Percentiles rank a stretch among this genome's conserved stretches.
Conservation (phyloP, 2,329 filamentous ascomycete genomes). For the Aspergillus clavatus region DNA sequence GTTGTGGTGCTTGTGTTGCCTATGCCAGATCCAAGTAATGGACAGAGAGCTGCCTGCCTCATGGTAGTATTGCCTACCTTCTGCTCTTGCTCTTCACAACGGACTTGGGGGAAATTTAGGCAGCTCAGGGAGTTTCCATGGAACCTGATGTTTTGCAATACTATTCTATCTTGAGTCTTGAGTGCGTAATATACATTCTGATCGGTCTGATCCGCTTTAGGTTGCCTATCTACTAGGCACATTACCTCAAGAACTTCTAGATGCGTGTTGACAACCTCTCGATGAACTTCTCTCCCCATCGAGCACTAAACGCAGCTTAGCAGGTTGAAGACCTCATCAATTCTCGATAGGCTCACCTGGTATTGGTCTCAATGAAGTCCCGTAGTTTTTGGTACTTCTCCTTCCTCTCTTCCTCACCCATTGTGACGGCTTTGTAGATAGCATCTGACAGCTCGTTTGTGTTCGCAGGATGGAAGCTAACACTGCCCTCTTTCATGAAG, state of each 20-base stretch:
- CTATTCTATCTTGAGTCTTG: too few species aligned
- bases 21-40: too few species aligned
- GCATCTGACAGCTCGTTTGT: conserved; percentile 85
- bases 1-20: too few species aligned
- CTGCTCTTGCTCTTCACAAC: too few species aligned
- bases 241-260: background rate
- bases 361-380: conserved; percentile 89
- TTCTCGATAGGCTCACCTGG: conserved; percentile 49
- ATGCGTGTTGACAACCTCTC: conserved; percentile 17
- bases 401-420: conserved; percentile 74
- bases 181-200: too few species aligned
- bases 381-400: conserved; percentile 79
- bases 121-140: too few species aligned
- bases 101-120: too few species aligned
- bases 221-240: background rate
- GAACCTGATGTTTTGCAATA: too few species aligned
- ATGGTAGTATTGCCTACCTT: too few species aligned
- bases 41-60: too few species aligned
- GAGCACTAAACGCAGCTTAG: conserved; percentile 20
- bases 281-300: conserved; percentile 32
- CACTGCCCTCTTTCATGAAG: conserved; percentile 70
- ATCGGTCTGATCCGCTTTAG: too few species aligned
- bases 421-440: conserved; percentile 80
- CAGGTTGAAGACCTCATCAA: background rate
- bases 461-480: conserved; percentile 95